These are phyloP conservation scores for Aspergillus neotritici DNA, from an alignment of 2,329 filamentous ascomycete species.

Conservation along the genomic window DNA sequence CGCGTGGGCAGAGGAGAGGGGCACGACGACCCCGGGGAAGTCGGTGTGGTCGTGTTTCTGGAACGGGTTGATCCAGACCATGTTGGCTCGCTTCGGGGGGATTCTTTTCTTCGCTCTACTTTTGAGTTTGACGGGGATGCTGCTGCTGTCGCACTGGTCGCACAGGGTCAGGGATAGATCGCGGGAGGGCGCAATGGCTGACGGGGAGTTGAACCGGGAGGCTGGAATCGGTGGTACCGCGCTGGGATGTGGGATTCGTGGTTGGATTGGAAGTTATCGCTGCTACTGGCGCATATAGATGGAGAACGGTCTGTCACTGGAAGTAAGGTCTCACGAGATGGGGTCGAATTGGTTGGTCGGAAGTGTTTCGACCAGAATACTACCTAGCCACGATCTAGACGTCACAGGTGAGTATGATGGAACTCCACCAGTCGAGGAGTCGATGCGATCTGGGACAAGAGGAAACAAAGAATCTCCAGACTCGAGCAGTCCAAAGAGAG, in stretches of 20 bases:
- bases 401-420: too few relatives aligned
- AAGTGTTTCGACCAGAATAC: too few relatives aligned
- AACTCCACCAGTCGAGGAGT: too few relatives aligned
- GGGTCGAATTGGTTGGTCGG: too few relatives aligned
- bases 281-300: too few relatives aligned
- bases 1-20: constrained; percentile 42
- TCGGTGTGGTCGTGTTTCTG: constrained; percentile 46
- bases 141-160: constrained; percentile 1
- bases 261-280: too few relatives aligned
- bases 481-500: not conserved
- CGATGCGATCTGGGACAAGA: too few relatives aligned
- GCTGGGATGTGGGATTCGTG: too few relatives aligned
- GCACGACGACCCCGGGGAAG: constrained; percentile 48
- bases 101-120: constrained; percentile 10
- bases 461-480: not conserved
- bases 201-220: not conserved
- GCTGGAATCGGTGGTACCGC: not conserved
- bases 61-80: constrained; percentile 45
- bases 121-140: constrained; percentile 9
- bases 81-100: constrained; percentile 9
- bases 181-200: constrained; percentile 9
- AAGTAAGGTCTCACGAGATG: too few relatives aligned
- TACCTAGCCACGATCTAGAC: too few relatives aligned
- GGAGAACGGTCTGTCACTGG: too few relatives aligned
- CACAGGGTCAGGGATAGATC: not conserved